Conservation (phyloP, 495 filamentous ascomycete genomes). For the Daldinia caldariorum region DNA sequence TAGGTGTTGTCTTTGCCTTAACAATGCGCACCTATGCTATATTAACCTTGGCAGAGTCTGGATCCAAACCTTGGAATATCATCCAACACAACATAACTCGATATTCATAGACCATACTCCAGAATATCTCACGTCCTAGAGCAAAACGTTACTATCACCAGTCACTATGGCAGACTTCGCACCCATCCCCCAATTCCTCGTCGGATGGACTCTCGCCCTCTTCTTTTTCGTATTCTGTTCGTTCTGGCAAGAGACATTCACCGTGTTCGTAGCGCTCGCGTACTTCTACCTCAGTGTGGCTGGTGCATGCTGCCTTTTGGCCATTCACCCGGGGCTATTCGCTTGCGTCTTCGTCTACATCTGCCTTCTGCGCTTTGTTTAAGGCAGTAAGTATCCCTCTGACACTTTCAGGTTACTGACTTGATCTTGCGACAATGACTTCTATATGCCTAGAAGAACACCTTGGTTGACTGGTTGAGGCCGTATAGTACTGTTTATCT, state of each 20-base stretch:
- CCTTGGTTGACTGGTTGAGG: neutral
- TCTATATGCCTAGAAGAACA: neutral
- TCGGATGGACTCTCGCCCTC: constrained; percentile 11
- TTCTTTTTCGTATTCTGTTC: neutral
- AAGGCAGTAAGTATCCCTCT: neutral
- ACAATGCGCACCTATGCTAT: neutral
- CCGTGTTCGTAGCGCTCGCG: neutral
- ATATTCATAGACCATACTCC: neutral
- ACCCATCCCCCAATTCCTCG: constrained; percentile 8
- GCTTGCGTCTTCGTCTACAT: neutral
- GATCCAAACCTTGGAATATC: neutral
- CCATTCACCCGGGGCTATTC: constrained; percentile 8
- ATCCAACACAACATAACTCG: neutral
- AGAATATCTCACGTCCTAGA: neutral
- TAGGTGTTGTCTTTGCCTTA: neutral
- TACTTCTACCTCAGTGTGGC: constrained; percentile 1
- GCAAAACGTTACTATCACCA: neutral
- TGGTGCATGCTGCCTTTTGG: neutral
- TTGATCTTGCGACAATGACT: neutral
- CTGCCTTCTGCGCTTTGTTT: neutral
- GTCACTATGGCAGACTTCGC: constrained; percentile 1
- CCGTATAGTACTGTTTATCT: neutral
- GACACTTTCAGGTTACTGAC: neutral
- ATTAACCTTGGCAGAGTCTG: neutral
- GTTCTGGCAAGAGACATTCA: neutral